Evolutionary conservation across 2,329 filamentous ascomycete species (phyloP).

Genomic region (Phoma sp.): DNA sequence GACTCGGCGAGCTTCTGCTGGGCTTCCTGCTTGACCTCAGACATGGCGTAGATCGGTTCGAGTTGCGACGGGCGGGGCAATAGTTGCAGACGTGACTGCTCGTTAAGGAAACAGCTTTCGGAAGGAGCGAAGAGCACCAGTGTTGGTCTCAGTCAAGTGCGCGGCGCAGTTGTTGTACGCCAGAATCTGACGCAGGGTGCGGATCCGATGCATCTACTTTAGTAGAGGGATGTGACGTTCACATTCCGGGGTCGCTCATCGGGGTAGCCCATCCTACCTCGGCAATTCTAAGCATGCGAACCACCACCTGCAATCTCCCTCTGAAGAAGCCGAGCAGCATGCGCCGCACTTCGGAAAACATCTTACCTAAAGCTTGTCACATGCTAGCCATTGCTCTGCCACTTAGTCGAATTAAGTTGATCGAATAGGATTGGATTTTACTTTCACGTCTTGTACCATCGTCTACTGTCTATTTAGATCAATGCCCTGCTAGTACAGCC

Average conservation of each 20-base stretch:
- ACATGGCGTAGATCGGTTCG: slow-evolving; percentile 29
- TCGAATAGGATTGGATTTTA: not conserved
- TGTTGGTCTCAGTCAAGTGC: slow-evolving; percentile 3
- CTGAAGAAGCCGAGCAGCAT: slow-evolving; percentile 18
- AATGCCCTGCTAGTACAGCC: not conserved
- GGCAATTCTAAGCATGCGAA: slow-evolving; percentile 24
- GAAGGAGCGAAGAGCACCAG: not conserved
- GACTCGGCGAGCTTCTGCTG: slow-evolving; percentile 46
- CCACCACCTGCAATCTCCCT: slow-evolving; percentile 18
- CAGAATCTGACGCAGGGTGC: slow-evolving; percentile 18
- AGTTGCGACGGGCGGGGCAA: not conserved
- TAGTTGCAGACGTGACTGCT: not conserved
- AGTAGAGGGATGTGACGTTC: too few relatives aligned
- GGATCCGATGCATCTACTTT: slow-evolving; percentile 6
- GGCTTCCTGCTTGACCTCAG: slow-evolving; percentile 37
- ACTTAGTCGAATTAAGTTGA: not conserved
- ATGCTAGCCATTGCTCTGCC: not conserved
- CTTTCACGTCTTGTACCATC: not conserved
- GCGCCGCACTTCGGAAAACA: not conserved
- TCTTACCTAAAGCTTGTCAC: not conserved
- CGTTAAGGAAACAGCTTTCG: not conserved
- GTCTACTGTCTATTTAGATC: not conserved
- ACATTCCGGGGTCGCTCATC: slow-evolving; percentile 27
- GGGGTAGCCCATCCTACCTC: slow-evolving; percentile 35
- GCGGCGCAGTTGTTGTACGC: not conserved